Evolutionary conservation across 352 stramenopile species (phyloP), one percentile per base, ranked within the genome.

Genomic region (Phytophthora pinifolia): DNA sequence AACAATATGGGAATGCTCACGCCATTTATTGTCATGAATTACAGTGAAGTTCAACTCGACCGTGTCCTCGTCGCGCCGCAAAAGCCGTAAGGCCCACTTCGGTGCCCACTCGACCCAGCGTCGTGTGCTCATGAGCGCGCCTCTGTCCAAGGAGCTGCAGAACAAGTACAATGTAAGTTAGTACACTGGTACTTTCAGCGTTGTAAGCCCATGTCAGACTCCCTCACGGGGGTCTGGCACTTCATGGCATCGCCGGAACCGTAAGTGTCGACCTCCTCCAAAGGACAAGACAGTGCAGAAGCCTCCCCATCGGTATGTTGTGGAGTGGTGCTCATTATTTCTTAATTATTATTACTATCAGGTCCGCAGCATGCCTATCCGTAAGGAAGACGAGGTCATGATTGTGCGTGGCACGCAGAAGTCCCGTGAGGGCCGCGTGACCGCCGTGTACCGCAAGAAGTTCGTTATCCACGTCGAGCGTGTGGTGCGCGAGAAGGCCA

Each of bases 81-180:
- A 99, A 93, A 90, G 71, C 72, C 96, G 98, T 65, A 99, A 99
- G 96, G 97, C 97, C 55, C 97, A 99, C 86, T 99, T 99, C 80
- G 81, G 83, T 62, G 91, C 97, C 53, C 94, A 98, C 79, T 99
- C 96, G 72, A 96, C 94, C 57, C 85, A 91, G 50, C 92, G 97
- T 64, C 85, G 96, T 72, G 94, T 97, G 70, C 76, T 99, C 48
- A 99, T 99, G 98, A 98, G 88, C 64, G 92, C 96, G 52, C 91
- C 91, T 68, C 83, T 99, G 58, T 98, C 90, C 62, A 99, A 99
- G 94, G 97, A 99, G 77, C 83, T 99, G 51, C 96, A 98, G 84
- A 96, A 96, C 67, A 98, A 99, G 92, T 98, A 99, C 82, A 98
- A 98, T 86, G 97, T 98, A 94, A 95, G 87, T 95, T 88, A 89